A percentile compares a stretch with the other conserved stretches of the same genome.
phyloP scores from a whole-genome alignment of 2,329 filamentous ascomycete genomes.

The Dactylellina cionopaga region DNA sequence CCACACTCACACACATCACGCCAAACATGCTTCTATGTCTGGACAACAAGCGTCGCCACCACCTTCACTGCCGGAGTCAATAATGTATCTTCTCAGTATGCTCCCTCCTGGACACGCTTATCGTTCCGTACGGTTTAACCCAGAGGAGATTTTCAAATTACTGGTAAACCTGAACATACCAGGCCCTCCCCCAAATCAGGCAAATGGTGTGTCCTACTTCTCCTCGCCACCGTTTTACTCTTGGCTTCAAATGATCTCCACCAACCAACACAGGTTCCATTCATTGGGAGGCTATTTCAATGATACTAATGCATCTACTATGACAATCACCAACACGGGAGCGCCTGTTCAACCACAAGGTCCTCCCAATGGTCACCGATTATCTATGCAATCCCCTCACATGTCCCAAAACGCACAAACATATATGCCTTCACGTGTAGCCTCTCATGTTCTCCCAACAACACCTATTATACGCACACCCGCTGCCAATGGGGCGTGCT shows the following conservation, averaged over 20 bases:
- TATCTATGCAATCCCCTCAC: background rate
- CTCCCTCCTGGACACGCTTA: conserved; percentile 79
- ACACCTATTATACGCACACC: background rate
- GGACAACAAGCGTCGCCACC: conserved; percentile 60
- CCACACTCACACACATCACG: conserved; percentile 14
- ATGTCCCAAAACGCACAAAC: background rate
- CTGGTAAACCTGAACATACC: conserved; percentile 76
- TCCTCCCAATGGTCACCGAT: conserved; percentile 1
- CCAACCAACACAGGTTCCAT: conserved; percentile 27
- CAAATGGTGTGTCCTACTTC: conserved; percentile 52
- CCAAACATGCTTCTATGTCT: conserved; percentile 49
- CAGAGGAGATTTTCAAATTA: conserved; percentile 76
- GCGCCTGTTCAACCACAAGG: conserved; percentile 30
- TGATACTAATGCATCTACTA: background rate
- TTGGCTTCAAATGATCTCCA: conserved; percentile 34
- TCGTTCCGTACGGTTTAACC: conserved; percentile 74
- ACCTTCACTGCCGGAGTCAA: conserved; percentile 76
- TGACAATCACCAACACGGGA: background rate
- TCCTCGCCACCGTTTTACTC: conserved; percentile 41
- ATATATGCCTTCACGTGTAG: background rate
- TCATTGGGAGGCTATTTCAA: background rate
- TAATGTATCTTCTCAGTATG: conserved; percentile 73
- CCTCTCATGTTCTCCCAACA: background rate
- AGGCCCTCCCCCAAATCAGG: conserved; percentile 30
- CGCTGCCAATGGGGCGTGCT: background rate